Evolutionary conservation across 495 filamentous ascomycete genomes (phyloP).

Genomic region (Talaromyces liani): DNA sequence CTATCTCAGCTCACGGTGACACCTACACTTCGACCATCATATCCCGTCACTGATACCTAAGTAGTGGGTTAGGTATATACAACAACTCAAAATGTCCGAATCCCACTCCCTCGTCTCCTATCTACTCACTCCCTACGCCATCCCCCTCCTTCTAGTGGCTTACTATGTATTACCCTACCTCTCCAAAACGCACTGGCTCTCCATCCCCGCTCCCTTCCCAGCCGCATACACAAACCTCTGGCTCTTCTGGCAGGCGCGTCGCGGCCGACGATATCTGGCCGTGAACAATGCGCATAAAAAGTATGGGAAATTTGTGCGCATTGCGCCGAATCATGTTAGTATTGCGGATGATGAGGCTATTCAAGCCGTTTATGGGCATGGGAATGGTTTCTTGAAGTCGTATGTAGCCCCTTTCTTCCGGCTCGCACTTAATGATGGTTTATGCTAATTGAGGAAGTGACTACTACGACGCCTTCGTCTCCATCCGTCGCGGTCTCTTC

Average conservation of each 20-base stretch:
- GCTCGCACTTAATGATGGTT: no score
- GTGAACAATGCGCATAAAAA: conserved; percentile 72
- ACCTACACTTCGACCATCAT: not conserved
- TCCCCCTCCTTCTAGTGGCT: conserved; percentile 42
- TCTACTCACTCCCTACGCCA: conserved; percentile 52
- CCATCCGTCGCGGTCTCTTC: conserved; percentile 80
- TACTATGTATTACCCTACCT: conserved; percentile 70
- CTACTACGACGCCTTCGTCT: conserved; percentile 90
- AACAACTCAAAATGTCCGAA: not conserved
- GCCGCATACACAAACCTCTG: conserved; percentile 72
- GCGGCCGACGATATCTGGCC: conserved; percentile 56
- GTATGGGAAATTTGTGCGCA: conserved; percentile 51
- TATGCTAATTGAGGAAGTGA: no score
- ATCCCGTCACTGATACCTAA: not conserved
- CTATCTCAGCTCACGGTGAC: not conserved
- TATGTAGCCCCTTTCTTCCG: no score
- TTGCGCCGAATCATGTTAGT: conserved; percentile 52
- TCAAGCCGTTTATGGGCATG: conserved; percentile 51
- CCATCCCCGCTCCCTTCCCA: conserved; percentile 59
- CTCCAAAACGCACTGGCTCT: conserved; percentile 51
- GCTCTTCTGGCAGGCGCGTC: conserved; percentile 62
- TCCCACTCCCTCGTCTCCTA: conserved; percentile 30
- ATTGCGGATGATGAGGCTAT: conserved; percentile 55
- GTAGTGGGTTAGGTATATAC: not conserved
- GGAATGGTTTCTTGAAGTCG: conserved; percentile 71